Base-by-base conservation (phyloP, 2,329 filamentous ascomycete species). In the Leptographium wingfieldii region DNA sequence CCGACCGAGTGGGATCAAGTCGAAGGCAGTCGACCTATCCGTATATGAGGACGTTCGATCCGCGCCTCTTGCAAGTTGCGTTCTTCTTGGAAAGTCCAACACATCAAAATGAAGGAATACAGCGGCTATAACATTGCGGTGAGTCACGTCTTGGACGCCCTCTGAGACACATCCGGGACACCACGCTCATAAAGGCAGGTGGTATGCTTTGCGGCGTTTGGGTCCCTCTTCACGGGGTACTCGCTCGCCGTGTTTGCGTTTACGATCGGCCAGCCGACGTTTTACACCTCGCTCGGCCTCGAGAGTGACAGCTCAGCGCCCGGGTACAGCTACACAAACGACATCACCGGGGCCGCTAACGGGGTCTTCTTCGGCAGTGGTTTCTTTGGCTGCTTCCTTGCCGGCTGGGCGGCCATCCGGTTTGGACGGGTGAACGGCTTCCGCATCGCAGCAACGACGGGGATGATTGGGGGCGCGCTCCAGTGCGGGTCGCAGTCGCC, bases 341-440 rank as follows among this genome's bases (percentile, higher is more conserved):
- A 58, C 35, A 58, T 58, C 5, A 35, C 31, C 16, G 57, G 57
- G 7, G 57, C 57, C 0, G n/a, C 22, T 22, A 58, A 58, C 7
- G 57, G 57, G 22, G 57, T 58, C 22, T 58, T 58, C 31, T 58
- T 58, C 14, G 57, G 57, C 16, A 51, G 49, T 7, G 57, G 57
- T 14, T 58, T 58, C 25, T 51, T 58, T 25, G 57, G 57, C 19
- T 58, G 57, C 19, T 58, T 54, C 6, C 49, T 58, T 2, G 57
- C 57, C 3, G 57, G 57, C 35, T 58, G 49, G 49, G 49, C 49
- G 3, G 57, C 22, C 11, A 38, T 27, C 57, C 57, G 57, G 3
- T 54, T 58, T 14, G 57, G 57, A 16, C 33, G 57, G 1, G 49
- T 58, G 33, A 54, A 54, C 19, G 49, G 57, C 25, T 58, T 58